Base-by-base conservation (phyloP, 208 protist genomes). In the Zelonia costaricensis region DNA sequence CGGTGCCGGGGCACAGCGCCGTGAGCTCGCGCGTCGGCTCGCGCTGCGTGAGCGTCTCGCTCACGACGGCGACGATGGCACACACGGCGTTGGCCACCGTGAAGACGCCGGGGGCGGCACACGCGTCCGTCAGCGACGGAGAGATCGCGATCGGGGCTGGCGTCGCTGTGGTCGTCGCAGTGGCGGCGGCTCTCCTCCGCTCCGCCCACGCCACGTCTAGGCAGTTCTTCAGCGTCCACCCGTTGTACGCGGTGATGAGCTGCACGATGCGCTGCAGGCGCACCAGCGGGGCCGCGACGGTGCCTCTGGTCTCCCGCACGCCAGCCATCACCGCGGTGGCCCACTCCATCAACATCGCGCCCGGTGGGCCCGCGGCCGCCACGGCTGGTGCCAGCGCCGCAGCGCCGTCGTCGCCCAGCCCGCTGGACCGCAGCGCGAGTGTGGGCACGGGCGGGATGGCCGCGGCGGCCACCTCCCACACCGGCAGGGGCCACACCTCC, bases 81-180 rank as follows among this genome's bases (percentile, higher is more conserved):
- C 28, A 47, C 0, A 43, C 33, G 4, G 39, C 58, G 15, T 45
- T 67, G 22, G 62, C 28, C 15, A 60, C 16, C 7, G 61, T 62
- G 38, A 74, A 74, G 36, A 60, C 60, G 38, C 68, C 68, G 25
- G 45, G 53, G 8, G 58, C 52, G 44, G 31, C 60, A 48, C 31
- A 18, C 9, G 33, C 49, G 36, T 18, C 36, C 20, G 43, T 6
- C 5, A n/a, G n/a, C n/a, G n/a, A n/a, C n/a, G n/a, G n/a, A n/a
- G n/a, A n/a, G n/a, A n/a, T n/a, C n/a, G n/a, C n/a, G n/a, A n/a
- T n/a, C n/a, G n/a, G n/a, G n/a, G n/a, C n/a, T n/a, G n/a, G n/a
- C n/a, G n/a, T n/a, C n/a, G n/a, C n/a, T n/a, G n/a, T n/a, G n/a
- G n/a, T n/a, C n/a, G n/a, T n/a, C n/a, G n/a, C n/a, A n/a, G n/a